These are phyloP conservation scores for Penicilliopsis zonata DNA, from an alignment of 495 filamentous ascomycete species.

Conservation along the genomic window DNA sequence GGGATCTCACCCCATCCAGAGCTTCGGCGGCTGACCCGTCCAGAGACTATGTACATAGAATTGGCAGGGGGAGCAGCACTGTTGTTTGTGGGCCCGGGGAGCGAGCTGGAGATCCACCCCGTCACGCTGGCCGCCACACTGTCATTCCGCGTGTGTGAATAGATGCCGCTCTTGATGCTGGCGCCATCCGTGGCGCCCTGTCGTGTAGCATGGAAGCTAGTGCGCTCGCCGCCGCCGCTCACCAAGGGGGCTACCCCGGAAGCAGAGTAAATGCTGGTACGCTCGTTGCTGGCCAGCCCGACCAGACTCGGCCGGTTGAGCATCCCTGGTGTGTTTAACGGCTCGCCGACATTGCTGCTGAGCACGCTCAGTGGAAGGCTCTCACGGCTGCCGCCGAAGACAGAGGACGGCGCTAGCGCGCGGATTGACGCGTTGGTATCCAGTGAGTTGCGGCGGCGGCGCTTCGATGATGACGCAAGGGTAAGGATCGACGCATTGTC, in stretches of 20 bases:
- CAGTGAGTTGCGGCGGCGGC: slow-evolving; percentile 74
- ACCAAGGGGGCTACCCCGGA: slow-evolving; percentile 56
- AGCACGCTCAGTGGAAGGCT: slow-evolving; percentile 81
- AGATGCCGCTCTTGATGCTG: slow-evolving; percentile 64
- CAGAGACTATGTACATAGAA: no score
- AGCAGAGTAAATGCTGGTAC: slow-evolving; percentile 76
- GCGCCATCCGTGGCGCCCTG: slow-evolving; percentile 52
- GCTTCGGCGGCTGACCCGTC: slow-evolving; percentile 46
- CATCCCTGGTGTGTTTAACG: slow-evolving; percentile 38
- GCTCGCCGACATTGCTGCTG: slow-evolving; percentile 58
- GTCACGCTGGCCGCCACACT: slow-evolving; percentile 69
- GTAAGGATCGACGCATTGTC: slow-evolving; percentile 96
- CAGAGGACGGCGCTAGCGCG: slow-evolving; percentile 78
- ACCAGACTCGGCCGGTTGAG: slow-evolving; percentile 42
- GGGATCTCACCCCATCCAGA: slow-evolving; percentile 51
- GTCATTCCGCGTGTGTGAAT: slow-evolving; percentile 70
- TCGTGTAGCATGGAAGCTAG: slow-evolving; percentile 67
- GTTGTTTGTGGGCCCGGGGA: slow-evolving; percentile 48
- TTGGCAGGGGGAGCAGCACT: slow-evolving; percentile 26
- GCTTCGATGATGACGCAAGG: slow-evolving; percentile 89
- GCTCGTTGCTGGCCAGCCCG: slow-evolving; percentile 57
- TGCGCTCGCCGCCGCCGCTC: slow-evolving; percentile 55
- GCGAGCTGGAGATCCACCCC: slow-evolving; percentile 45
- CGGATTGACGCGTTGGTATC: slow-evolving; percentile 95
- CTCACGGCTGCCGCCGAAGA: slow-evolving; percentile 85